phyloP scores from a whole-genome alignment of 2,329 filamentous ascomycete genomes.

The Nigrospora osmanthi region DNA sequence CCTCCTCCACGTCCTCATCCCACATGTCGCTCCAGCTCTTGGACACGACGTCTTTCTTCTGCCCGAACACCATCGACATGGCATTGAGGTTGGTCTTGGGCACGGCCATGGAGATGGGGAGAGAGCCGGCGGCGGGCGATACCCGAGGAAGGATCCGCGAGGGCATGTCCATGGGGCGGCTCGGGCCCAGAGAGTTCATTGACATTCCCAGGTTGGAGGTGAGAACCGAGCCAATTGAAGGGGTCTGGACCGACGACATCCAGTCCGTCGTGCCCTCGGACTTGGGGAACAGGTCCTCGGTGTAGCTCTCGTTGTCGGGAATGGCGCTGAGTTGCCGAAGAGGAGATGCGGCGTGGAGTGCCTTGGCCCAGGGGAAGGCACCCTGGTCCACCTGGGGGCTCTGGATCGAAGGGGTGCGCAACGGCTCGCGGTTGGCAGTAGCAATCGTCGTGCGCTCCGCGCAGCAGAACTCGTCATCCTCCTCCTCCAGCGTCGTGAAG shows the following conservation, averaged over 20 bases:
- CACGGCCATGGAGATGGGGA: slow-evolving; percentile 74
- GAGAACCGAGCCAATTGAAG: slow-evolving; percentile 75
- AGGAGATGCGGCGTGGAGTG: slow-evolving; percentile 67
- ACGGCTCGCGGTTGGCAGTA: slow-evolving; percentile 86
- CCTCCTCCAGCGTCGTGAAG: slow-evolving; percentile 91
- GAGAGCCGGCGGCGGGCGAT: slow-evolving; percentile 57
- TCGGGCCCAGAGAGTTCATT: slow-evolving; percentile 63
- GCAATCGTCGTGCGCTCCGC: slow-evolving; percentile 70
- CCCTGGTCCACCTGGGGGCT: slow-evolving; percentile 74
- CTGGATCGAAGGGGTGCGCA: slow-evolving; percentile 91
- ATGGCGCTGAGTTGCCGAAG: slow-evolving; percentile 82
- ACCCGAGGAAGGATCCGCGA: slow-evolving; percentile 42
- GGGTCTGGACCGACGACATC: slow-evolving; percentile 72
- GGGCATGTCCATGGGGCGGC: slow-evolving; percentile 31
- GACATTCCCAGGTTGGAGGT: slow-evolving; percentile 78
- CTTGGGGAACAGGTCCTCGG: slow-evolving; percentile 77
- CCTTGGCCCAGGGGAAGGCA: slow-evolving; percentile 92
- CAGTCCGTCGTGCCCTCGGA: slow-evolving; percentile 69
- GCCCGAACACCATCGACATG: slow-evolving; percentile 73
- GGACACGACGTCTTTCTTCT: slow-evolving; percentile 70
- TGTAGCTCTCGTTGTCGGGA: slow-evolving; percentile 69
- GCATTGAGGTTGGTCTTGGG: slow-evolving; percentile 60
- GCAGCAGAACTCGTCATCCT: slow-evolving; percentile 86
- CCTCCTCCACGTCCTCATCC: slow-evolving; percentile 82
- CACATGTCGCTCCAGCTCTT: slow-evolving; percentile 99